Evolutionary conservation across 805 yeast species (phyloP).

Genomic region (Grigorovia jiainica): DNA sequence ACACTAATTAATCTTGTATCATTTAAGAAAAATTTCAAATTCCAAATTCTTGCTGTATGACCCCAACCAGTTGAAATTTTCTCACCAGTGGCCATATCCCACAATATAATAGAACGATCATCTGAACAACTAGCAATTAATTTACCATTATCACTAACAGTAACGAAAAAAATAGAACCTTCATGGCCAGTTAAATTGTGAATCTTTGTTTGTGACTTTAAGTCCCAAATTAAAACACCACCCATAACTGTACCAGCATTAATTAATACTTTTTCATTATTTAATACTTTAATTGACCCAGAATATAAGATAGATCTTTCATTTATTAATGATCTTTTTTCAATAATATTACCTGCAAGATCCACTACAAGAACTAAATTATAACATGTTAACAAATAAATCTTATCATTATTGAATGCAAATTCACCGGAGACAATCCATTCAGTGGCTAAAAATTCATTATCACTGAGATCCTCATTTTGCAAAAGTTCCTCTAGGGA

Average conservation of each 20-base stretch:
- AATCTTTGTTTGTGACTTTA: slow-evolving; percentile 34
- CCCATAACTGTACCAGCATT: slow-evolving; percentile 93
- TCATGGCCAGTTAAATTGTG: slow-evolving; percentile 66
- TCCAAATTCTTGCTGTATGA: slow-evolving; percentile 92
- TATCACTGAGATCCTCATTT: slow-evolving; percentile 8
- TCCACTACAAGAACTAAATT: slow-evolving; percentile 39
- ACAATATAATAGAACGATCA: slow-evolving; percentile 78
- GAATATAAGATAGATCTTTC: slow-evolving; percentile 84
- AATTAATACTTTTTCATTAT: slow-evolving; percentile 37
- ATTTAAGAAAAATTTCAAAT: slow-evolving; percentile 44
- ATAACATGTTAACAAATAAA: slow-evolving; percentile 68
- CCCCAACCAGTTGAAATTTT: slow-evolving; percentile 87
- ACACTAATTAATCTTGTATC: slow-evolving; percentile 45
- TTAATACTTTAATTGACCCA: slow-evolving; percentile 54
- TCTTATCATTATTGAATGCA: slow-evolving; percentile 27
- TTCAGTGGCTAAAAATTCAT: slow-evolving; percentile 55
- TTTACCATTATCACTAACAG: slow-evolving; percentile 45
- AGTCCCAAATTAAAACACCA: slow-evolving; percentile 75
- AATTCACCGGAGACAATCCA: slow-evolving; percentile 69
- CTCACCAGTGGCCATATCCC: slow-evolving; percentile 50
- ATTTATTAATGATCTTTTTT: slow-evolving; percentile 35
- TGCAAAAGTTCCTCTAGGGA: slow-evolving; percentile 25
- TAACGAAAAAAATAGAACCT: slow-evolving; percentile 84
- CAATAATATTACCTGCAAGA: slow-evolving; percentile 16
- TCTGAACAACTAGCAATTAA: slow-evolving; percentile 79